phyloP scores from a whole-genome alignment of 2,329 filamentous ascomycete species.

The Talaromyces piceae region DNA sequence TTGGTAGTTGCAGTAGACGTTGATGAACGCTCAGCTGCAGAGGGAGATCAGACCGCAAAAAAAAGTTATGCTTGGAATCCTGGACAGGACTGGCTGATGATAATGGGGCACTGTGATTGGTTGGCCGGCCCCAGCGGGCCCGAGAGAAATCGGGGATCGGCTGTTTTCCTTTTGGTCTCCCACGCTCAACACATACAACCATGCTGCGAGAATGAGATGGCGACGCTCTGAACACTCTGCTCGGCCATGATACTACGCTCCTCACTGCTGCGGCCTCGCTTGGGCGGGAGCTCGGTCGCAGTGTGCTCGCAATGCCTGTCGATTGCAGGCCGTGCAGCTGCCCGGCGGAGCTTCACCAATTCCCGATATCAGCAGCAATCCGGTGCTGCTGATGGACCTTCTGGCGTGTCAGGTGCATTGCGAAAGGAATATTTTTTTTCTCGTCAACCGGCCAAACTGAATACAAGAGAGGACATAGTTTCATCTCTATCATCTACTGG shows the following conservation, averaged over 20 bases:
- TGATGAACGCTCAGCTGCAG: neutral
- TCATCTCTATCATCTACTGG: slow-evolving; percentile 16
- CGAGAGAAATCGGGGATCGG: neutral
- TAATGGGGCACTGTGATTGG: neutral
- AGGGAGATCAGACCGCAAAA: no score
- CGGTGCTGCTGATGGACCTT: slow-evolving; percentile 19
- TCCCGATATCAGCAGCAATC: slow-evolving; percentile 26
- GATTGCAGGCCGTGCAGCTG: slow-evolving; percentile 14
- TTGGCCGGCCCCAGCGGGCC: neutral
- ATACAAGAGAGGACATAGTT: slow-evolving; percentile 17
- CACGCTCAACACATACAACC: no score
- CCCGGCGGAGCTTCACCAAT: slow-evolving; percentile 24
- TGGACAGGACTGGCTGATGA: neutral
- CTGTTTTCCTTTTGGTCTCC: neutral
- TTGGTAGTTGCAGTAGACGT: neutral
- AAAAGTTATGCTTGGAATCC: neutral
- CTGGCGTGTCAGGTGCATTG: slow-evolving; percentile 20
- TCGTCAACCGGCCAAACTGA: slow-evolving; percentile 19
- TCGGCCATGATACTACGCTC: slow-evolving; percentile 30
- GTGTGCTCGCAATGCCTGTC: slow-evolving; percentile 30
- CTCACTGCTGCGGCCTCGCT: slow-evolving; percentile 26
- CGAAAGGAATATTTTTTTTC: slow-evolving; percentile 36
- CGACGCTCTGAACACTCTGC: neutral
- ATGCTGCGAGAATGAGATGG: neutral
- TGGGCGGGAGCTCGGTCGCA: slow-evolving; percentile 22